Evolutionary conservation across 2,329 filamentous ascomycete genomes (phyloP).

Genomic region (Pyrenochaeta sp.): DNA sequence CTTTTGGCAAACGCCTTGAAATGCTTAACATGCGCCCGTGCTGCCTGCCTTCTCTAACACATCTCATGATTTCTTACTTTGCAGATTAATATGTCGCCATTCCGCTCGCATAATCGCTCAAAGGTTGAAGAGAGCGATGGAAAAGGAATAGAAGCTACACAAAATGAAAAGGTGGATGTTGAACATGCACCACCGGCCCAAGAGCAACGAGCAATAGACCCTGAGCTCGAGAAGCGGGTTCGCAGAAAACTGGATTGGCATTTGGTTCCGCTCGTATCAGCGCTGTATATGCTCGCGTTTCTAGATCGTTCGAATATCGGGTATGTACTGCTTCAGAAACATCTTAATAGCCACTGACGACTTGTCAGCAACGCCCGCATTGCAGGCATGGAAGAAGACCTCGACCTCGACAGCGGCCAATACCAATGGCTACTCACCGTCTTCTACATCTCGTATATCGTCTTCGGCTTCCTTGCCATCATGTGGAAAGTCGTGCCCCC

Average conservation of each 20-base stretch:
- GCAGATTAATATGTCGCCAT: background rate
- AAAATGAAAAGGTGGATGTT: conserved; percentile 5
- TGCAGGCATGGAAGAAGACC: conserved; percentile 48
- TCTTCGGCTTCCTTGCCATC: conserved; percentile 46
- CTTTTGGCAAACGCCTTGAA: background rate
- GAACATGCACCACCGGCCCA: conserved; percentile 8
- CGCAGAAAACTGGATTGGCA: conserved; percentile 40
- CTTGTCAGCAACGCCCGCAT: conserved; percentile 47
- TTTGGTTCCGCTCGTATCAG: conserved; percentile 41
- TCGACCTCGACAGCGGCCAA: conserved; percentile 29
- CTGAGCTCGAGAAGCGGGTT: conserved; percentile 33
- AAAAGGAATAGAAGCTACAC: background rate
- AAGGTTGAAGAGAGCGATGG: background rate
- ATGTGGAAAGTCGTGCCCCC: conserved; percentile 49
- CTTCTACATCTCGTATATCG: conserved; percentile 50
- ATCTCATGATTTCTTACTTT: background rate
- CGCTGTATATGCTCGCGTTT: conserved; percentile 45
- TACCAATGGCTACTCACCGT: conserved; percentile 49
- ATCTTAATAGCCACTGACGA: background rate
- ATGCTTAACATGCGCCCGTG: background rate
- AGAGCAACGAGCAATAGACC: conserved; percentile 16
- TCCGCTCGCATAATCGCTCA: background rate
- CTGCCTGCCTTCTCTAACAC: too few species aligned
- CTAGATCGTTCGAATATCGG: conserved; percentile 51
- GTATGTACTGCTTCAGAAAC: conserved; percentile 11